Base-by-base conservation (phyloP, 2,329 filamentous ascomycete species). In the Plenodomus lindquistii region DNA sequence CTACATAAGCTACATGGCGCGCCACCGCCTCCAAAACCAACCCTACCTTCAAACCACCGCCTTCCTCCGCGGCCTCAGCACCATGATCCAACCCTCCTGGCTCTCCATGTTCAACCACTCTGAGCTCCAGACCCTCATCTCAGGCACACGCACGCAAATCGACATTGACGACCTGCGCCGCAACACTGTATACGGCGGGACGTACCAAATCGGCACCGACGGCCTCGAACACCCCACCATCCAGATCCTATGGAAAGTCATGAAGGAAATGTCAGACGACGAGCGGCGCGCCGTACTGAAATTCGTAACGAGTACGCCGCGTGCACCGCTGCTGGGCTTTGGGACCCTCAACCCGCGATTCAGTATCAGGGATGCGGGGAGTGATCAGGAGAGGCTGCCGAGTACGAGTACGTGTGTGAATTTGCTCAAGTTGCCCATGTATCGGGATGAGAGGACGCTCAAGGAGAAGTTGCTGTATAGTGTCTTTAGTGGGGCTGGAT, bases 31-130 rank as follows among this genome's bases (percentile, higher is more conserved):
- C 0, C 85, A 91, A 46, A 80, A 83, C 1, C 94, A 97, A 66
- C 89, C 90, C 1, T 82, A 82, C 41, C 75, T 80, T n/a, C 91
- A 97, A 66, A 97, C 92, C 0, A 81, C 85, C 18, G 91, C 91
- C 1, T 99, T 99, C 70, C 81, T 99, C 7, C 85, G 85, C 46
- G 94, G 94, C 0, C 83, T 99, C 1, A 85, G 88, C 18, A 81
- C 86, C 56, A 96, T 99, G 66, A 94, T 99, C 57, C 87, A 92
- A 49, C 92, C 93, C 0, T 84, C 85, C 3, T 99, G 94, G 94
- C 81, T 99, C 4, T 91, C 88, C 63, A 97, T 99, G 94, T 99
- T 99, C 79, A 99, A 99, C 72, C 93, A 97, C 70, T 85, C 85
- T 2, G 94, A 99, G 71, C 81, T 99, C 4, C 94, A 97, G 74